A percentile compares a stretch with the other conserved stretches of the same genome.
phyloP scores from a whole-genome alignment of 257 asterid species.

The Scutellaria minor region DNA sequence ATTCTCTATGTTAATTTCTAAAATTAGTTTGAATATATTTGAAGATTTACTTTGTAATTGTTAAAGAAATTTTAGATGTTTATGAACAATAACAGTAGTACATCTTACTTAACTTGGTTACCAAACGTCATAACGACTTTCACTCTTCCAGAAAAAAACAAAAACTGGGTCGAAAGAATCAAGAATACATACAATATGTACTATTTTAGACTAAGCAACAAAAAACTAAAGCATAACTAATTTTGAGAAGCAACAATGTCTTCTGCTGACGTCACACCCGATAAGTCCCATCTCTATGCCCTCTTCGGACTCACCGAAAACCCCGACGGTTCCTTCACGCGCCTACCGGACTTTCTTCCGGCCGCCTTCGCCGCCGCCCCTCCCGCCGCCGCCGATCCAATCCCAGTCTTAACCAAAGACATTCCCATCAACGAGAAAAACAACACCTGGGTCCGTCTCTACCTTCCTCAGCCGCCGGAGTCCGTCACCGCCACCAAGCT shows the following conservation, averaged over 20 bases:
- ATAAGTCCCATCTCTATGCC: background rate
- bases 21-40: too few relatives aligned
- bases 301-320: background rate
- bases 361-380: background rate
- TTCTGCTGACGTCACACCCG: background rate
- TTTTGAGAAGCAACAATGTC: background rate
- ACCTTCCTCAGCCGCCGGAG: conserved; percentile 8
- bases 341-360: background rate
- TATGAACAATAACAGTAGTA: too few relatives aligned
- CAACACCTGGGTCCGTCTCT: conserved; percentile 22
- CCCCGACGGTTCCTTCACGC: conserved; percentile 28
- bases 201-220: too few relatives aligned
- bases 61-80: too few relatives aligned
- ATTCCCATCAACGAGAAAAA: background rate
- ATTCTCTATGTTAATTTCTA: too few relatives aligned
- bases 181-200: too few relatives aligned
- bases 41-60: too few relatives aligned
- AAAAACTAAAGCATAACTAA: background rate
- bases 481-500: background rate
- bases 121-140: too few relatives aligned
- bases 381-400: background rate
- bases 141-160: too few relatives aligned
- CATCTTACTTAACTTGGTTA: too few relatives aligned
- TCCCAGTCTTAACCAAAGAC: background rate
- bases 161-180: too few relatives aligned